Conservation (phyloP, 352 stramenopile species). For the Phytophthora pistaciae region DNA sequence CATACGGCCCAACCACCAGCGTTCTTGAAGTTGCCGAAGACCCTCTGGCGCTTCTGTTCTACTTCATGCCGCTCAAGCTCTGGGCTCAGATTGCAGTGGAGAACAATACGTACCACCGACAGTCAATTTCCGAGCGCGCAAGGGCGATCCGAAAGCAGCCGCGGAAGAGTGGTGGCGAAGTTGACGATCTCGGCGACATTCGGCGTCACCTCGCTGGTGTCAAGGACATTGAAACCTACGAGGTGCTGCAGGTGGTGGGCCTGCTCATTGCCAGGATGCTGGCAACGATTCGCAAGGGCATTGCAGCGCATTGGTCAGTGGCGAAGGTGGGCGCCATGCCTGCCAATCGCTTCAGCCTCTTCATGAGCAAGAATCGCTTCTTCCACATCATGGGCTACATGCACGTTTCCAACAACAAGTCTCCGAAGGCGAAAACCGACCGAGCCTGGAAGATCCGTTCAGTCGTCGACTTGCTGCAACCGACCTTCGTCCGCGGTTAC, state of each 20-base stretch:
- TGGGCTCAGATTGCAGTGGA: conserved; percentile 8
- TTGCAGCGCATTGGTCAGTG: background rate
- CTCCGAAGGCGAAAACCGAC: no score
- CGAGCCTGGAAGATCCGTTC: no score
- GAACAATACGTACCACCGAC: conserved; percentile 2
- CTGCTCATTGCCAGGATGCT: no score
- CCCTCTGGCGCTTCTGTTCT: conserved; percentile 5
- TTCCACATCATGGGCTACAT: no score
- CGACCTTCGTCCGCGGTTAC: no score
- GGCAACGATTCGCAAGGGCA: no score
- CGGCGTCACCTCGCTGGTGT: background rate
- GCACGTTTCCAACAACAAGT: no score
- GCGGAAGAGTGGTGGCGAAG: background rate
- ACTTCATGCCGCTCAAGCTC: conserved; percentile 7
- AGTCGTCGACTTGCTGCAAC: no score
- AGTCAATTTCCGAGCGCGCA: background rate
- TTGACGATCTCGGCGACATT: conserved; percentile 5
- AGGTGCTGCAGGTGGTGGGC: background rate
- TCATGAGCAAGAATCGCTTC: no score
- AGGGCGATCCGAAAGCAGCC: background rate
- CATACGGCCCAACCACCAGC: background rate
- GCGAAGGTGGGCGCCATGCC: no score
- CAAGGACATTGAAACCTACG: no score
- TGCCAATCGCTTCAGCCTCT: no score
- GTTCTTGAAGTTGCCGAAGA: background rate